Base-by-base conservation (phyloP, 192 early-diverging fungal species). In the Gryganskiella cystojenkinii region DNA sequence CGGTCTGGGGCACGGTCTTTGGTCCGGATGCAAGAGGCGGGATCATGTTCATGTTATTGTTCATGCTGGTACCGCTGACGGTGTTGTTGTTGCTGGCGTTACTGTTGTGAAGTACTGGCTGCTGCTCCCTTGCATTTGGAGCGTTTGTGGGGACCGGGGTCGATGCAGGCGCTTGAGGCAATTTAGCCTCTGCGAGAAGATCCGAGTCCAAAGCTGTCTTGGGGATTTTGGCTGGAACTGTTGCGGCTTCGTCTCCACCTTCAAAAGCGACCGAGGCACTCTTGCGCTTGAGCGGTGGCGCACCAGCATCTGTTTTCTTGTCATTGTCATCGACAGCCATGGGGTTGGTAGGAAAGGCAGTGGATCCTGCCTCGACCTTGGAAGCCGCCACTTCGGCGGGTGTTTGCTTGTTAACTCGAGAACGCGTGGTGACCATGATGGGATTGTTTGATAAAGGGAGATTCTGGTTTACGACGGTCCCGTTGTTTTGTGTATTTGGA, bases 341-440 rank as follows among this genome's bases (percentile, higher is more conserved):
- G 40, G 56, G 7, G 33, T 2, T 60, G 10, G 43, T 20, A 28
- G n/a, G n/a, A n/a, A n/a, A n/a, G n/a, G n/a, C n/a, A n/a, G n/a
- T n/a, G n/a, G n/a, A n/a, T n/a, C n/a, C n/a, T n/a, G n/a, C n/a
- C n/a, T n/a, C n/a, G n/a, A n/a, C n/a, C n/a, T 25, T 37, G 3
- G 13, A 11, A 34, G 44, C 40, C 11, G 61, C 13, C n/a, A 22
- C 45, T 4, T 24, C 30, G 28, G 34, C 49, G 33, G 15, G 15
- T 4, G 62, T 25, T 25, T 64, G 50, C 53, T 65, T 65, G 53
- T 43, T 55, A 28, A 20, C 64, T 56, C 64, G 54, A 14, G 64
- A 65, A 52, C 64, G 64, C 20, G 64, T 65, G 11, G 64, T 65
- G 42, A 65, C 64, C 64, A 65, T 60, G 15, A 11, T 42, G 11